Conservation (phyloP, 1,139 yeast genomes). For the Blastobotrys malaysiensis region DNA sequence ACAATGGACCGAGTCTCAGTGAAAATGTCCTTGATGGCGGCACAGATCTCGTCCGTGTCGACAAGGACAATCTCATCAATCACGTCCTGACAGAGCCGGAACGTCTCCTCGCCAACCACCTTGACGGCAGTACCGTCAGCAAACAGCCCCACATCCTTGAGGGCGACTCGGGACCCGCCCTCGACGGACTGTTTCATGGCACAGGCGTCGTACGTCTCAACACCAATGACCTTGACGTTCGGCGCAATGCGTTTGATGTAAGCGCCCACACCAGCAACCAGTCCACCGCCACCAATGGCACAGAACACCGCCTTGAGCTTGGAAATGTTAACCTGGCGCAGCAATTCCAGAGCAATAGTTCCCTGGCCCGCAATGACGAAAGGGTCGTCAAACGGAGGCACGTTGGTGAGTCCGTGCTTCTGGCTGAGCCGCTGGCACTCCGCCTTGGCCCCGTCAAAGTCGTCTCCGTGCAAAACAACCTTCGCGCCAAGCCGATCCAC, state of each 20-base stretch:
- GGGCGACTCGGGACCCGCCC: conserved; percentile 47
- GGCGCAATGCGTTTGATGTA: conserved; percentile 96
- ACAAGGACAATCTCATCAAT: conserved; percentile 88
- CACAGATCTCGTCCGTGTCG: conserved; percentile 91
- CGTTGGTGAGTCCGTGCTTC: conserved; percentile 71
- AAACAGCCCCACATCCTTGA: conserved; percentile 83
- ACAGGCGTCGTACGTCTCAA: conserved; percentile 93
- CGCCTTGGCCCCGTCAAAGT: conserved; percentile 85
- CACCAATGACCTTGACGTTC: conserved; percentile 90
- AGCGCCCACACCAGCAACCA: conserved; percentile 84
- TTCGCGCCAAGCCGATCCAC: conserved; percentile 91
- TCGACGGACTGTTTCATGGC: conserved; percentile 75
- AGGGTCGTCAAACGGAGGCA: conserved; percentile 98
- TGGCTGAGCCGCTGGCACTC: conserved; percentile 73
- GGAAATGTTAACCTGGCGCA: conserved; percentile 77
- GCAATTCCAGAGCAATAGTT: conserved; percentile 86
- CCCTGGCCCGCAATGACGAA: conserved; percentile 99
- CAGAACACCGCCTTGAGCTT: conserved; percentile 82
- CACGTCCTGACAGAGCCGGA: conserved; percentile 67
- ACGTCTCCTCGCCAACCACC: conserved; percentile 83
- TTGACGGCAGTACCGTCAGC: conserved; percentile 99
- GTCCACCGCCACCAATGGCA: conserved; percentile 97
- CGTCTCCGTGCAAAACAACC: conserved; percentile 89
- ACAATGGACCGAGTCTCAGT: conserved; percentile 92
- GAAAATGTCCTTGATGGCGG: conserved; percentile 93